A percentile compares a stretch with the other conserved stretches of the same genome.
Conservation (phyloP, 1,284 basidiomycete species). For the Ustilago crameri region DNA sequence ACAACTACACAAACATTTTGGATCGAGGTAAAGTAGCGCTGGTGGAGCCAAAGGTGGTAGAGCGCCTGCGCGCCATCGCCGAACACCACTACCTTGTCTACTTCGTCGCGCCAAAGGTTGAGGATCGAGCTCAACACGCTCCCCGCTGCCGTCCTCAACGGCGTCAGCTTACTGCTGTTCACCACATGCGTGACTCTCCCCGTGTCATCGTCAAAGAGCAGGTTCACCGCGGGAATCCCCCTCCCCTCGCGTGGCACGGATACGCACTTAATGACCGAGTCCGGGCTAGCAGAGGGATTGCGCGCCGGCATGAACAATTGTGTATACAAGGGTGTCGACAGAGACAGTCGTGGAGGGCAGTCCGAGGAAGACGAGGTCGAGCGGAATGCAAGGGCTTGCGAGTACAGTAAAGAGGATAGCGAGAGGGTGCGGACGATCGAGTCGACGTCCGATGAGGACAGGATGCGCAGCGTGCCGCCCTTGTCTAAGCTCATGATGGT, state of each 20-base stretch:
- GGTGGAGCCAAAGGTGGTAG: conserved; percentile 24
- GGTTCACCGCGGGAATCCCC: conserved; percentile 23
- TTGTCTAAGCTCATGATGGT: no score
- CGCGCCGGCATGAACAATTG: conserved; percentile 43
- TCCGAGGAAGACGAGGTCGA: conserved; percentile 1
- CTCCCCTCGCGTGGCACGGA: conserved; percentile 6
- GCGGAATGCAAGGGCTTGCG: conserved; percentile 19
- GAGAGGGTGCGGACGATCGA: background rate
- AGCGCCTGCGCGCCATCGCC: conserved; percentile 29
- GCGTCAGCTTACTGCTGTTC: conserved; percentile 14
- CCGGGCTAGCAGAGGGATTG: background rate
- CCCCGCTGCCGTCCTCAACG: conserved; percentile 27
- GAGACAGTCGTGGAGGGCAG: conserved; percentile 19
- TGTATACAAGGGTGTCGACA: conserved; percentile 7
- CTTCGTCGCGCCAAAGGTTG: background rate
- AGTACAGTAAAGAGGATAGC: conserved; percentile 4
- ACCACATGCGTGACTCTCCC: conserved; percentile 12
- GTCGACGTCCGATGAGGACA: conserved; percentile 1
- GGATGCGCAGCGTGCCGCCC: background rate
- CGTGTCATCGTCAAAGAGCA: conserved; percentile 15
- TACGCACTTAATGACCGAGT: conserved; percentile 26
- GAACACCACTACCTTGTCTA: conserved; percentile 14
- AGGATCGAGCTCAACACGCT: conserved; percentile 18
- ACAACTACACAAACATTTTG: background rate
- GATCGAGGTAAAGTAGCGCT: conserved; percentile 11